These are phyloP conservation scores for Sorghum bicolor DNA, from an alignment of 176 grass and related monocot genomes.

Conservation along the genomic window Sorghum_bicolor_NCBIv3 NC_012875.2:46098501-46099000, in stretches of 20 bases:
- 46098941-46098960: conserved; percentile 57
- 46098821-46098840: conserved; percentile 80
- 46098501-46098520: conserved; percentile 66
- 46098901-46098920: conserved; percentile 71
- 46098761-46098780: conserved; percentile 77
- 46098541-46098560: conserved; percentile 78
- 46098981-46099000: conserved; percentile 59
- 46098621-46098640: conserved; percentile 31
- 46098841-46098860: conserved; percentile 64
- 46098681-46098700: conserved; percentile 64
- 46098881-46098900: conserved; percentile 56
- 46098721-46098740: conserved; percentile 75
- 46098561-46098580: conserved; percentile 30
- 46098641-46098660: conserved; percentile 44
- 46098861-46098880: conserved; percentile 39
- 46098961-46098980: conserved; percentile 88
- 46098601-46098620: conserved; percentile 38
- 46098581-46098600: conserved; percentile 44
- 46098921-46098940: conserved; percentile 79
- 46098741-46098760: conserved; percentile 71
- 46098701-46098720: conserved; percentile 54
- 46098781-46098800: conserved; percentile 82
- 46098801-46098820: conserved; percentile 94
- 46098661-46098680: conserved; percentile 54
- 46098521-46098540: conserved; percentile 81